Evolutionary conservation across 192 early-diverging fungal genomes (phyloP).

Genomic region (Mortierella antarctica): DNA sequence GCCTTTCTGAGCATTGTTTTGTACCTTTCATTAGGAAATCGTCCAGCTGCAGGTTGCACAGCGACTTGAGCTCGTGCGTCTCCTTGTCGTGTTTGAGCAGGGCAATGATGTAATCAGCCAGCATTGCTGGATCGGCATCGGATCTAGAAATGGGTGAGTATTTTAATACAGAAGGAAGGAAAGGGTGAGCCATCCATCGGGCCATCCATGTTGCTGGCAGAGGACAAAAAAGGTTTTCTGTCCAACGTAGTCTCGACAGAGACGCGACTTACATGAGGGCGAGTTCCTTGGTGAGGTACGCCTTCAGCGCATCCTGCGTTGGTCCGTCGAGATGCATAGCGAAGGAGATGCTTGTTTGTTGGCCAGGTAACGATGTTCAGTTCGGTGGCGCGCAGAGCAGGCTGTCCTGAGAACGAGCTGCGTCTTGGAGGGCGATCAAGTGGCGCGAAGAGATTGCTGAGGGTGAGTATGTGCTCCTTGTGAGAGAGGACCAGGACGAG

Average conservation of each 20-base stretch:
- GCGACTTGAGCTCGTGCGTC: slow-evolving; percentile 63
- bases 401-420: too few relatives aligned
- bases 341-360: neutral
- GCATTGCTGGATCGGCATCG: slow-evolving; percentile 76
- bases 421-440: too few relatives aligned
- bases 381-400: too few relatives aligned
- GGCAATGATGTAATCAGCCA: slow-evolving; percentile 85
- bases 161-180: too few relatives aligned
- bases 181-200: neutral
- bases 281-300: slow-evolving; percentile 31
- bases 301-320: slow-evolving; percentile 32
- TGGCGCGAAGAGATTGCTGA: too few relatives aligned
- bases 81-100: slow-evolving; percentile 76
- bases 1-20: neutral
- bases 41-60: slow-evolving; percentile 72
- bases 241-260: neutral
- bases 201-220: neutral
- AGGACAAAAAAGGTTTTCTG: neutral
- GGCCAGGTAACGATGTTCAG: neutral
- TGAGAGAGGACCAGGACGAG: too few relatives aligned
- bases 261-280: slow-evolving; percentile 22
- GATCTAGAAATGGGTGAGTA: too few relatives aligned
- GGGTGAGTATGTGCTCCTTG: too few relatives aligned
- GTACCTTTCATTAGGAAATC: slow-evolving; percentile 83
- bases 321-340: slow-evolving; percentile 39